Evolutionary conservation across 1,284 basidiomycete species (phyloP), one percentile per base, ranked within the genome.

Genomic region (Marasmius fiardii): DNA sequence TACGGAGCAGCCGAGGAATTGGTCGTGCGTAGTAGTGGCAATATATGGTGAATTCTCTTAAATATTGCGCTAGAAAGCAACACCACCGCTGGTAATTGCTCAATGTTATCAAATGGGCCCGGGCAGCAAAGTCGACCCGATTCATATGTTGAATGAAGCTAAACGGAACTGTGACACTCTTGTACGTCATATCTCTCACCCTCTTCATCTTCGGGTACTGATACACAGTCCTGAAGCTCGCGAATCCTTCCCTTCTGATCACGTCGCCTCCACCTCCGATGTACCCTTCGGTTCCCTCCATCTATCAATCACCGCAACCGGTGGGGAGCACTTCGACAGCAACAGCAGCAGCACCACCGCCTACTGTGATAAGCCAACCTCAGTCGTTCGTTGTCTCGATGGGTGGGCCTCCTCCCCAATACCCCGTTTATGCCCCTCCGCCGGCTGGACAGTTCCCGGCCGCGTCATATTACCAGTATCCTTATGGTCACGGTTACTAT

Each of bases 1-100:
- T 92, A 91, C 71, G 86, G 84, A 34, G 88, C 89, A 6, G 89
- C 90, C 16, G 89, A 90, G 67, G 89, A 92, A 67, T 78, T 92
- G 47, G 79, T 92, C 54, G 89, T 92, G 67, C 70, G 88, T 81
- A 57, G 33, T 26, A 57, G 49, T 45, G 34, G 49, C 51, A 48
- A 37, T 52, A 58, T 34, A 41, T 43, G 52, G 51, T 53, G 45
- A 23, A 52, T 52, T 54, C 60, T 44, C 60, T 62, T 56, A 54
- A 54, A 54, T 20, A 35, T 54, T 53, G 56, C 53, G 63, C 34
- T 67, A 89, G 86, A 87, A 88, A 83, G 85, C 75, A 49, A 85
- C 90, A 0, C 78, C 85, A 43, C 81, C 87, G 8, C 67, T 88
- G 56, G 87, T 91, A 31, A 78, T 92, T 39, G 83, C 87, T 2